Evolutionary conservation across 371 early-diverging fungal species (phyloP), one percentile per base, ranked within the genome.

Genomic region (Rhizomucor miehei): DNA sequence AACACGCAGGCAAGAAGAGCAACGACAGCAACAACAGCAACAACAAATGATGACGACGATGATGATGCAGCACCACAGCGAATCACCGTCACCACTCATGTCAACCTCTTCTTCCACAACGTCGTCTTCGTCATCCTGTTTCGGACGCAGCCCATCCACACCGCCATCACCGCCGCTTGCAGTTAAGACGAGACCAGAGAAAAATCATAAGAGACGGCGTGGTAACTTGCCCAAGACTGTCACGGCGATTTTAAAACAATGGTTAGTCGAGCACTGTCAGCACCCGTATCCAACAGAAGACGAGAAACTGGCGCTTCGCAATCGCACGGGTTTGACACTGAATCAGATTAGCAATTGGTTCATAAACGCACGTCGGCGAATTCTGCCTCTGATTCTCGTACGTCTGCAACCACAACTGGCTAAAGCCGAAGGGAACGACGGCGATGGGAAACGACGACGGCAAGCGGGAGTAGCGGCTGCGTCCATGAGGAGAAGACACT

Each of bases 291-390:
- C 92, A 0, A 80, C 79, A 10, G 89, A 88, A 47, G 78, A 78
- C 4, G 85, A 89, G 51, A 91, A 91, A 64, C 63, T 66, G 23
- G 54, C 54, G 10, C 67, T 89, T 23, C 69, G 78, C 1, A 59
- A 68, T 20, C 63, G 71, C 19, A 89, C 89, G 0, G 80, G 81
- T 3, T 58, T 91, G 48, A 82, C 74, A 1, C 50, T 84, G 52
- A 80, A 80, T 48, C 92, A 91, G 63, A 82, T 89, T 48, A 88
- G 86, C 52, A 87, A 91, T 60, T 91, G 91, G 91, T 91, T 91
- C 56, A 88, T 91, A 52, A 91, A 91, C 67, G 89, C 90, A 0
- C 63, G 91, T 6, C 65, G 91, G 49, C 75, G 90, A 40, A 68
- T 75, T 17, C 45, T 79, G 54, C 75, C 63, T 6, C 39, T 48